Conservation (phyloP, 805 yeast genomes). For the Saccharomycopsis malanga region DNA sequence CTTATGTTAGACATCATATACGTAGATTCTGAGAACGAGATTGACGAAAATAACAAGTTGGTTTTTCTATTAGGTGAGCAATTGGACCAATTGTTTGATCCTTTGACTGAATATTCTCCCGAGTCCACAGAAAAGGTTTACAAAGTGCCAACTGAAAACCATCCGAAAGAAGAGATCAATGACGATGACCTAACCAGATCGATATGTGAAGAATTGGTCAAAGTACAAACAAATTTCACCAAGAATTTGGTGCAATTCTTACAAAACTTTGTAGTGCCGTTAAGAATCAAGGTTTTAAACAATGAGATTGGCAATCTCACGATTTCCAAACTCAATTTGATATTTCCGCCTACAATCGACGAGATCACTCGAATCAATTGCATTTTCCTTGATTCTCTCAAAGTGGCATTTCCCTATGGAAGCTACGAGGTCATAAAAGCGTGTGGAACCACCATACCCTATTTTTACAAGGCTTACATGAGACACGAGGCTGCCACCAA, state of each 20-base stretch:
- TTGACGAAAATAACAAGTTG: slow-evolving; percentile 65
- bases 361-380: slow-evolving; percentile 89
- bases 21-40: slow-evolving; percentile 41
- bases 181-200: slow-evolving; percentile 40
- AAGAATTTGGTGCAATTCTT: slow-evolving; percentile 64
- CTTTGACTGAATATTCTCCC: slow-evolving; percentile 85
- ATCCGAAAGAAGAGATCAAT: slow-evolving; percentile 21
- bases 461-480: slow-evolving; percentile 87
- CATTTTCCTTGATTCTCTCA: slow-evolving; percentile 68
- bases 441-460: slow-evolving; percentile 76
- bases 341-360: slow-evolving; percentile 93
- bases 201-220: slow-evolving; percentile 58
- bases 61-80: slow-evolving; percentile 80
- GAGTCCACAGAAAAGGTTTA: slow-evolving; percentile 74
- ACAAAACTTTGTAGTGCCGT: slow-evolving; percentile 72
- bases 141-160: slow-evolving; percentile 41
- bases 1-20: slow-evolving; percentile 70
- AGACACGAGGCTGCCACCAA: slow-evolving; percentile 90
- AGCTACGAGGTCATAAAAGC: slow-evolving; percentile 72
- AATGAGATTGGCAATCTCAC: slow-evolving; percentile 45
- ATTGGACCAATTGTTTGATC: slow-evolving; percentile 82
- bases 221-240: slow-evolving; percentile 69
- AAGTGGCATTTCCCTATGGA: slow-evolving; percentile 61
- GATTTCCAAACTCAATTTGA: slow-evolving; percentile 59
- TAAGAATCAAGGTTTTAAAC: slow-evolving; percentile 61